Conservation (phyloP, 495 filamentous ascomycete genomes). For the Penicillium arizonense region DNA sequence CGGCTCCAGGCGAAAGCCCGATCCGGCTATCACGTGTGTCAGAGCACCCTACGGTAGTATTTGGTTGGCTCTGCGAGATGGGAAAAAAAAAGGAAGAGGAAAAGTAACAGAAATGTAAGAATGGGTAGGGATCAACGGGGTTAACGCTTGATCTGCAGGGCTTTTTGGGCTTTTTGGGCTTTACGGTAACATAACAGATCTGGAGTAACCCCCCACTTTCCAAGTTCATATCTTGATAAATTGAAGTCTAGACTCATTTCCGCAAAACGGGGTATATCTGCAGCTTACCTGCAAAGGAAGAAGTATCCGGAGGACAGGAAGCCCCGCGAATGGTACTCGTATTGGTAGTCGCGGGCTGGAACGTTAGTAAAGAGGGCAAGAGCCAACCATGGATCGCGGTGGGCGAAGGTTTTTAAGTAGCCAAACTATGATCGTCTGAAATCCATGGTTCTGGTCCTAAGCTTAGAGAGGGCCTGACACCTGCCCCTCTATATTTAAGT, state of each 20-base stretch:
- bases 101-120: neutral
- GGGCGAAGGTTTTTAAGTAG: slow-evolving; percentile 19
- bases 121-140: too few relatives aligned
- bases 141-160: too few relatives aligned
- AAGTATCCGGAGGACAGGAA: neutral
- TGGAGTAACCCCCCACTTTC: slow-evolving; percentile 3
- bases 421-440: slow-evolving; percentile 24
- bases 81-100: neutral
- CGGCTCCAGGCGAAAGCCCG: neutral
- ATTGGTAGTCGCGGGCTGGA: slow-evolving; percentile 12
- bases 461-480: slow-evolving; percentile 6
- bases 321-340: slow-evolving; percentile 10
- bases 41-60: neutral
- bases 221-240: neutral
- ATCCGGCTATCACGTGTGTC: slow-evolving; percentile 3
- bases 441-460: slow-evolving; percentile 21
- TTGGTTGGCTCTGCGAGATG: neutral
- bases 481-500: neutral
- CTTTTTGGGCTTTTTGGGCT: too few relatives aligned
- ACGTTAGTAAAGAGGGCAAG: slow-evolving; percentile 7
- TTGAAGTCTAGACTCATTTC: neutral
- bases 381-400: slow-evolving; percentile 18
- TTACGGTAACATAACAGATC: too few relatives aligned
- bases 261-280: neutral
- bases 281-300: slow-evolving; percentile 1